Conservation (phyloP, 192 early-diverging fungal genomes). For the Chytriomyces sp. region DNA sequence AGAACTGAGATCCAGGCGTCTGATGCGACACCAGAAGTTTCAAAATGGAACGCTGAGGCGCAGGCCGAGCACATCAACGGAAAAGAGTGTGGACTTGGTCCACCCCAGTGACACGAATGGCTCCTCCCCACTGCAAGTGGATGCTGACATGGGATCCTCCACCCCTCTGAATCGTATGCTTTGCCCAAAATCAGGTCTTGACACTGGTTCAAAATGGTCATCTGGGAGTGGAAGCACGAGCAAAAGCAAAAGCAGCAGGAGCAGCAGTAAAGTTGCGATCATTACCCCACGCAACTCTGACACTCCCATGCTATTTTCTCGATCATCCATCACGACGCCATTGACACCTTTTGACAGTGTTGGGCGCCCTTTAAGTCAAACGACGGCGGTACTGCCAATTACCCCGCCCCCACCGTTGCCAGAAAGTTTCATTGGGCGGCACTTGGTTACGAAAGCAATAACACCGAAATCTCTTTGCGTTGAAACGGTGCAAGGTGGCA, state of each 20-base stretch:
- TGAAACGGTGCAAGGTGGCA: constrained; percentile 42
- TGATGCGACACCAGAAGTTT: constrained; percentile 74
- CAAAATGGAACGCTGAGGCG: constrained; percentile 60
- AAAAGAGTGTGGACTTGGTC: neutral
- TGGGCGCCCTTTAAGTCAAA: constrained; percentile 21
- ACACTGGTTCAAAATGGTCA: neutral
- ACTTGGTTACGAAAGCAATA: neutral
- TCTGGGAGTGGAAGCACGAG: neutral
- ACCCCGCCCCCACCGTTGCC: neutral
- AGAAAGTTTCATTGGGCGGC: constrained; percentile 1
- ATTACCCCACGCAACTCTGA: neutral
- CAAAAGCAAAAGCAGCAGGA: neutral
- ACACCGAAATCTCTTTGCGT: constrained; percentile 33
- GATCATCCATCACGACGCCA: neutral
- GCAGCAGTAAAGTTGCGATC: neutral
- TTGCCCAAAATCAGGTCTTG: too few species aligned
- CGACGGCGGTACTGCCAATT: neutral
- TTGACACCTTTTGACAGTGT: constrained; percentile 1
- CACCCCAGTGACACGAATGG: constrained; percentile 1
- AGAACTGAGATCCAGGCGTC: constrained; percentile 74
- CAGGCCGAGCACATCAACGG: constrained; percentile 25
- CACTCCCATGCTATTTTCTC: neutral
- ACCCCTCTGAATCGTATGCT: too few species aligned
- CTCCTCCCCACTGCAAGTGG: too few species aligned
- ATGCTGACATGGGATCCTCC: too few species aligned